Evolutionary conservation across 2,329 filamentous ascomycete genomes (phyloP).

Genomic region (Fusarium sp.): DNA sequence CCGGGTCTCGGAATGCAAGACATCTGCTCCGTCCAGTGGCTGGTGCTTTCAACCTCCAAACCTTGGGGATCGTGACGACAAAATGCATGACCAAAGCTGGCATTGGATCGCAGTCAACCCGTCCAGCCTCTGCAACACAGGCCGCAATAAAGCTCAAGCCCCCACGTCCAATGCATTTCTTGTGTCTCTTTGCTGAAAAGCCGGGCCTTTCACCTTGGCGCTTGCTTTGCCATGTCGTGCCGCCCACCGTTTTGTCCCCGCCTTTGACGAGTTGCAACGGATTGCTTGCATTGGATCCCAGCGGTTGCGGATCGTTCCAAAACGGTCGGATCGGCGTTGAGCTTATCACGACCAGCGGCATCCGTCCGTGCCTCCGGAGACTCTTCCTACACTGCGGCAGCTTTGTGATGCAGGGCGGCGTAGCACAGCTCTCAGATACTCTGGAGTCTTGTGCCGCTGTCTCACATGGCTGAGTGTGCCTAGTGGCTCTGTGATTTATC

Average conservation of each 20-base stretch:
- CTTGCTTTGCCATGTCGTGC: not conserved
- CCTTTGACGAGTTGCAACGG: slow-evolving; percentile 5
- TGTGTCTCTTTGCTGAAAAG: not conserved
- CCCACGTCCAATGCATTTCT: not conserved
- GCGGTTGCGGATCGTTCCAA: slow-evolving; percentile 25
- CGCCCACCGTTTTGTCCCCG: not conserved
- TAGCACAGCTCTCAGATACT: slow-evolving; percentile 1
- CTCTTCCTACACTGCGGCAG: not conserved
- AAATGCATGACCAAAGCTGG: not conserved
- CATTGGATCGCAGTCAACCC: not conserved
- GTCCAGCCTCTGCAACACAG: slow-evolving; percentile 12
- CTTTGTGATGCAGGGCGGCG: slow-evolving; percentile 1
- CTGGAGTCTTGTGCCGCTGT: not conserved
- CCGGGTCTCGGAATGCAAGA: slow-evolving; percentile 14
- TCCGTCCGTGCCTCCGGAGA: not conserved
- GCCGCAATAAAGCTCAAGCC: slow-evolving; percentile 7
- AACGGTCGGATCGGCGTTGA: slow-evolving; percentile 26
- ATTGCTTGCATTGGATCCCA: slow-evolving; percentile 36
- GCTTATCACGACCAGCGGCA: slow-evolving; percentile 21
- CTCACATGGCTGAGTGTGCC: not conserved
- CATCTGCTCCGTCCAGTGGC: slow-evolving; percentile 20
- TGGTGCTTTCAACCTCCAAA: slow-evolving; percentile 15
- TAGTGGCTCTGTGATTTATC: not conserved
- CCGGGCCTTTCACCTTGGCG: not conserved
- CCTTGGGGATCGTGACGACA: not conserved